Percentiles rank a stretch among this genome's conserved stretches.
Conservation (phyloP, 1,284 basidiomycete genomes). For the Peniophora sp. region DNA sequence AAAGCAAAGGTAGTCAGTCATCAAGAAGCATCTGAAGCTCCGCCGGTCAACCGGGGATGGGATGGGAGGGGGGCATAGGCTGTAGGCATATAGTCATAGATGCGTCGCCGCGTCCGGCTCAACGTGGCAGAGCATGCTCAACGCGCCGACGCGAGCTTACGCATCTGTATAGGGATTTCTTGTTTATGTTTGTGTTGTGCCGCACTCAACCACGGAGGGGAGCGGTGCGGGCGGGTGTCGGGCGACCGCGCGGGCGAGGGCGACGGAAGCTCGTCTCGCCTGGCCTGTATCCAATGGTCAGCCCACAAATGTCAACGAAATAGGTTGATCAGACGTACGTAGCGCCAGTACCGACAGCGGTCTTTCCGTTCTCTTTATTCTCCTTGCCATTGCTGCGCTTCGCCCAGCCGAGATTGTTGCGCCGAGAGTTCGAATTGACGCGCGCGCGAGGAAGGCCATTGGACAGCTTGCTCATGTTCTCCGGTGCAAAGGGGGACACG, state of each 20-base stretch:
- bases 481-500: constrained; percentile 20
- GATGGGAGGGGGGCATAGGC: not conserved
- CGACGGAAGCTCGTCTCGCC: constrained; percentile 59
- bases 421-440: constrained; percentile 45
- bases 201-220: not conserved
- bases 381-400: constrained; percentile 44
- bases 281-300: constrained; percentile 30
- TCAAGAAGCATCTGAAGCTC: not conserved
- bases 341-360: constrained; percentile 30
- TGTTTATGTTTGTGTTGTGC: not conserved
- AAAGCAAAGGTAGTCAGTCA: not conserved
- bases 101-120: not conserved
- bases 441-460: constrained; percentile 40
- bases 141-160: not conserved
- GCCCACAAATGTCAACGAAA: not conserved
- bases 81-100: constrained; percentile 1
- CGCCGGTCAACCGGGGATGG: not conserved
- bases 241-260: constrained; percentile 53
- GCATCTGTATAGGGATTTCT: not conserved
- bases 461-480: constrained; percentile 14
- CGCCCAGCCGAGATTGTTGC: constrained; percentile 50
- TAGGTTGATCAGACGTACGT: constrained; percentile 38
- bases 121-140: not conserved
- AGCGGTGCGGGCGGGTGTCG: constrained; percentile 33
- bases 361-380: constrained; percentile 18